Conservation (phyloP, 2,329 filamentous ascomycete species). For the Fusarium sp. region DNA sequence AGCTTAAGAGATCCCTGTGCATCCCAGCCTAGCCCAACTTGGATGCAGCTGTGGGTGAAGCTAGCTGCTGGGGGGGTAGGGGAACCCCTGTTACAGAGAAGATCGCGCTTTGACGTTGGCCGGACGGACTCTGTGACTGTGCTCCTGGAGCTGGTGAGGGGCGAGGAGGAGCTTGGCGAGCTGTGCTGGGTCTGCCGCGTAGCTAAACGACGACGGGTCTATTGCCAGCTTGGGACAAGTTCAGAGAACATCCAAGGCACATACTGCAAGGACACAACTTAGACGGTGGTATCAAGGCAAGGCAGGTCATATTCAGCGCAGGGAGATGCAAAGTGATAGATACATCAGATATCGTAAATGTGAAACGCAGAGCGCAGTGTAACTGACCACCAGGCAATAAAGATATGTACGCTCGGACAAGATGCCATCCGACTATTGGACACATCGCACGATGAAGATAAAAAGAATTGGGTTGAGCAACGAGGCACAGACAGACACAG, state of each 20-base stretch:
- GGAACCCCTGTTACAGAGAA: constrained; percentile 6
- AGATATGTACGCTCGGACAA: constrained; percentile 17
- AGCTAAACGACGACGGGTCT: constrained; percentile 6
- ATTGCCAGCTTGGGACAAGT: constrained; percentile 12
- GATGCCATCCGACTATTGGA: not conserved
- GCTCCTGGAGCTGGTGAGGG: not conserved
- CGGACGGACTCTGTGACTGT: constrained; percentile 9
- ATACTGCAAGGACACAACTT: constrained; percentile 1
- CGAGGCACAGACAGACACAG: not conserved
- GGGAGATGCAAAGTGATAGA: not conserved
- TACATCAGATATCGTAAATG: not conserved
- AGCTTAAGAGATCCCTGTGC: constrained; percentile 10
- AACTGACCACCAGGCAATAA: constrained; percentile 1
- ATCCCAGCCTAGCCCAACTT: not conserved
- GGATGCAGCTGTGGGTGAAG: not conserved
- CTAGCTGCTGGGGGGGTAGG: not conserved
- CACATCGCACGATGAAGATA: not conserved
- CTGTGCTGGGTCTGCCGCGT: not conserved
- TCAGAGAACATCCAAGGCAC: not conserved
- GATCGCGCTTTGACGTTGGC: constrained; percentile 38
- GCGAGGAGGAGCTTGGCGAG: not conserved
- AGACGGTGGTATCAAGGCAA: not conserved
- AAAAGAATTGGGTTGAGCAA: not conserved
- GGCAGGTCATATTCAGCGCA: not conserved
- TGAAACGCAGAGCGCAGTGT: not conserved